Conservation (phyloP, 768 basidiomycete genomes). For the Suillus bovinus region DNA sequence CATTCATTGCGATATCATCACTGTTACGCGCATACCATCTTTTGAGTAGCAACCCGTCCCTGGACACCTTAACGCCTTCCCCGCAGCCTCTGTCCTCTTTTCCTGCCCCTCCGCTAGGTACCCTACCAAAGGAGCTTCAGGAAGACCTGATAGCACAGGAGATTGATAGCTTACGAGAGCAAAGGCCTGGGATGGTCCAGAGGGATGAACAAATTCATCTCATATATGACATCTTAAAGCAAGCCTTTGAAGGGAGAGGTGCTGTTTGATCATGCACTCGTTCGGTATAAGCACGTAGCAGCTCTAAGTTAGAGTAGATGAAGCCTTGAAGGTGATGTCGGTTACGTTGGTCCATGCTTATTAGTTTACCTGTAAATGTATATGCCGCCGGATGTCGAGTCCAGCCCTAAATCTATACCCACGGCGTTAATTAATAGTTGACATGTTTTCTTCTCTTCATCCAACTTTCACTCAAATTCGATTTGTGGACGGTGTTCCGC, state of each 20-base stretch:
- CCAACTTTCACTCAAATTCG: background rate
- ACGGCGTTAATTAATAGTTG: background rate
- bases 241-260: conserved; percentile 21
- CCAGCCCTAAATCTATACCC: background rate
- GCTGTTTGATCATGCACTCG: background rate
- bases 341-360: background rate
- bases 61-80: conserved; percentile 29
- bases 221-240: conserved; percentile 60
- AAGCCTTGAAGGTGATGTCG: no score
- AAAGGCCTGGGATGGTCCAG: conserved; percentile 83
- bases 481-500: background rate
- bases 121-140: conserved; percentile 46
- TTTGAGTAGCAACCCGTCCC: conserved; percentile 32
- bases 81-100: conserved; percentile 31
- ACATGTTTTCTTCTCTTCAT: background rate
- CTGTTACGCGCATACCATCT: conserved; percentile 64
- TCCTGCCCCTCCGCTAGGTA: conserved; percentile 56
- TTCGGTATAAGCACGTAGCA: no score
- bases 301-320: no score
- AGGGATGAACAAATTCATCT: conserved; percentile 61
- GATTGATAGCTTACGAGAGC: conserved; percentile 77
- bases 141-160: conserved; percentile 68
- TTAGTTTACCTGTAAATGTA: background rate
- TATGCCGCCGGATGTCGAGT: background rate
- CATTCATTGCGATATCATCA: conserved; percentile 81